Conservation (phyloP, 345 rosid species). For the Gossypium arboreum region DNA sequence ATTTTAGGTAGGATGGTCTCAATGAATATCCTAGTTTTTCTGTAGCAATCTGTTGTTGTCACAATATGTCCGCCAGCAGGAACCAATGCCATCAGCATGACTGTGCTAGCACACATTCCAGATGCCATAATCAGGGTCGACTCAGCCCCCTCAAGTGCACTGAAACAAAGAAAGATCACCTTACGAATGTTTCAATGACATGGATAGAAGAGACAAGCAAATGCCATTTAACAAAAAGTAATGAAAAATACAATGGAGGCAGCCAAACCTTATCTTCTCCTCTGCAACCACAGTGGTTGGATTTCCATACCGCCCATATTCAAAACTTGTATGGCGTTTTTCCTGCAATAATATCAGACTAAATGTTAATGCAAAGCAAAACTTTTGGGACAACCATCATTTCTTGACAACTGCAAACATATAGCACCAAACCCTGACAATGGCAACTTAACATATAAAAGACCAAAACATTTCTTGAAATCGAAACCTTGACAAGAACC, state of each 20-base stretch:
- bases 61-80: constrained; percentile 96
- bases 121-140: constrained; percentile 93
- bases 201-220: background rate
- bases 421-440: background rate
- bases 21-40: constrained; percentile 94
- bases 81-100: constrained; percentile 87
- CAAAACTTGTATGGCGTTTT: constrained; percentile 77
- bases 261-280: constrained; percentile 76
- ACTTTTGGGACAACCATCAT: background rate
- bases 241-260: background rate
- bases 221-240: background rate
- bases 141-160: constrained; percentile 97
- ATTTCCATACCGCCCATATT: constrained; percentile 97
- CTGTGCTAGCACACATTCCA: constrained; percentile 97
- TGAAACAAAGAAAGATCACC: constrained; percentile 22
- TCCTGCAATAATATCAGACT: constrained; percentile 44
- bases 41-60: constrained; percentile 90
- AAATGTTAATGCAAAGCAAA: background rate
- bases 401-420: background rate
- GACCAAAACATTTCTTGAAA: background rate
- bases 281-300: constrained; percentile 83
- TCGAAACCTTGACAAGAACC: background rate
- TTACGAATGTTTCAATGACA: constrained; percentile 12
- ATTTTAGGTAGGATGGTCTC: constrained; percentile 86
- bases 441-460: background rate